Evolutionary conservation across 176 grass and related monocot species (phyloP).

Genomic region (Paspalum vaginatum): DNA sequence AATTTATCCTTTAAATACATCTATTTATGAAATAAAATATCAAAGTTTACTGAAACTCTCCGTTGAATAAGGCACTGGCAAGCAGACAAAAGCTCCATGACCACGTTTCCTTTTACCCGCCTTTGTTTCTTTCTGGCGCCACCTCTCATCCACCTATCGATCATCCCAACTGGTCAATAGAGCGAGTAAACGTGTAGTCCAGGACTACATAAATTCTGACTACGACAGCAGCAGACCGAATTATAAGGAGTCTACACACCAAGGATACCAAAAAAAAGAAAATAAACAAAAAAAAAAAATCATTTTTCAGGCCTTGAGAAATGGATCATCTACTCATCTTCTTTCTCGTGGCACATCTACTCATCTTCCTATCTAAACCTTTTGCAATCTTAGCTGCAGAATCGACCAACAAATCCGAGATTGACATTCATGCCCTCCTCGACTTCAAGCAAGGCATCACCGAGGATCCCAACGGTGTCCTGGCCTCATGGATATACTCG

Average conservation of each 20-base stretch:
- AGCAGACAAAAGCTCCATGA: neutral
- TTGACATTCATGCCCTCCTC: constrained; percentile 31
- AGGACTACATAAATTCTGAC: neutral
- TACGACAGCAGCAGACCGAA: neutral
- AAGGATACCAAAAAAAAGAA: neutral
- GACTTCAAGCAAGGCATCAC: constrained; percentile 37
- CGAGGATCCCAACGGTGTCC: neutral
- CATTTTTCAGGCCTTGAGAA: neutral
- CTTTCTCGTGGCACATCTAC: neutral
- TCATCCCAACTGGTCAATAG: neutral
- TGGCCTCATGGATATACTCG: constrained; percentile 25
- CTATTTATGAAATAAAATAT: neutral
- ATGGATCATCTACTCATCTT: neutral
- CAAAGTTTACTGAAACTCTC: neutral
- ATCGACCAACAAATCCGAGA: neutral
- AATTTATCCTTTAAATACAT: neutral
- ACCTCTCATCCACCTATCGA: neutral
- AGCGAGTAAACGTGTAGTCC: neutral
- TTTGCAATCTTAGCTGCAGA: neutral
- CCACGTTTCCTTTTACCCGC: neutral
- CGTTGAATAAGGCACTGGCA: neutral
- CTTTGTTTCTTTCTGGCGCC: neutral
- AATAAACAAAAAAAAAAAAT: neutral
- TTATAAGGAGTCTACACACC: neutral
- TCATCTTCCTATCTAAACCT: neutral